Percentiles rank a stretch among this genome's conserved stretches.
Conservation (phyloP, 768 basidiomycete genomes). For the Tylopilus cervinicoccineus region DNA sequence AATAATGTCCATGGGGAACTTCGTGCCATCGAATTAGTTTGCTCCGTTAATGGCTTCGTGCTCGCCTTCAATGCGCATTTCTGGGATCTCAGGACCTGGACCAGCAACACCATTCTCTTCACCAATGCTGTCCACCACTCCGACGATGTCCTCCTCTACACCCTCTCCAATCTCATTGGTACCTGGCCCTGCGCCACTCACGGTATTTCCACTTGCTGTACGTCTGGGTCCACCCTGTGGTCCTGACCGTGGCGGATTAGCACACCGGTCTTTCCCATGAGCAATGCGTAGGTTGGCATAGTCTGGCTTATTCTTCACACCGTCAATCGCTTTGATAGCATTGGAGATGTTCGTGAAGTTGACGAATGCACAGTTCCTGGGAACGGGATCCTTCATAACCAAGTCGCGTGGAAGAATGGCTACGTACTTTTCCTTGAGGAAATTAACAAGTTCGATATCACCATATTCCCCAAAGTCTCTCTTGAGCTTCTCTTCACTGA, state of each 20-base stretch:
- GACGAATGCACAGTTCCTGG: conserved; percentile 90
- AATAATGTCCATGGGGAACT: conserved; percentile 25
- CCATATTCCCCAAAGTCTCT: conserved; percentile 94
- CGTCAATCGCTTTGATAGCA: conserved; percentile 98
- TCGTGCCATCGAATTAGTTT: conserved; percentile 14
- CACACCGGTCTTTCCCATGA: conserved; percentile 94
- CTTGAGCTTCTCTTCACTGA: conserved; percentile 85
- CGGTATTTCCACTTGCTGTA: conserved; percentile 42
- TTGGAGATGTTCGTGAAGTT: conserved; percentile 95
- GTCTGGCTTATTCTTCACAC: conserved; percentile 87
- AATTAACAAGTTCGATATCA: conserved; percentile 96
- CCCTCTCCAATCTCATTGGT: conserved; percentile 16
- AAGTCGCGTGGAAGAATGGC: conserved; percentile 24
- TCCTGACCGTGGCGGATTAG: conserved; percentile 84
- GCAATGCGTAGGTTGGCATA: conserved; percentile 87
- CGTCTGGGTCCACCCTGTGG: conserved; percentile 63
- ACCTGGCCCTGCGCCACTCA: conserved; percentile 10
- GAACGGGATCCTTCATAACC: neutral
- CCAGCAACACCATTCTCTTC: conserved; percentile 22
- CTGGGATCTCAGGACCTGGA: conserved; percentile 30
- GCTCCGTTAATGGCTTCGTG: conserved; percentile 24
- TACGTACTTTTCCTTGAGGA: conserved; percentile 87
- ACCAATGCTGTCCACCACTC: conserved; percentile 21
- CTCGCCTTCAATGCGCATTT: conserved; percentile 43
- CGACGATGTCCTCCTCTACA: conserved; percentile 22